phyloP scores from a whole-genome alignment of 805 yeast species.

The Candida corydali region DNA sequence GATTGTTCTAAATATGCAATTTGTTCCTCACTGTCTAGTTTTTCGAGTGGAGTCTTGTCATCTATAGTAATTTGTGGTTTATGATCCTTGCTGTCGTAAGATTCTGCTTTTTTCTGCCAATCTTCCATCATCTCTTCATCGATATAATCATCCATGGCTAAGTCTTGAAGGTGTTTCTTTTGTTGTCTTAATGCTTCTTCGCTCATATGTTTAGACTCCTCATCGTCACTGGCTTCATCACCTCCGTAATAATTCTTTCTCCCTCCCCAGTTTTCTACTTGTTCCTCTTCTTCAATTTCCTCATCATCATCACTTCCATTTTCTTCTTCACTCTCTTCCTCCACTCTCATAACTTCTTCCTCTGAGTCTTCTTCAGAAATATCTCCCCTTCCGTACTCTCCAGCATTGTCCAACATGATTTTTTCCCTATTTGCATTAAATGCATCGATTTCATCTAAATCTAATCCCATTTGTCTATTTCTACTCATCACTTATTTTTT shows the following conservation, averaged over 20 bases:
- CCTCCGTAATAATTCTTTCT: slow-evolving; percentile 52
- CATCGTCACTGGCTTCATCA: slow-evolving; percentile 70
- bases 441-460: slow-evolving; percentile 63
- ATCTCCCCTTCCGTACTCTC: slow-evolving; percentile 29
- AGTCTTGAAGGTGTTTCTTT: slow-evolving; percentile 64
- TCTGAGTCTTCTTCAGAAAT: slow-evolving; percentile 25
- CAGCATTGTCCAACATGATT: slow-evolving; percentile 54
- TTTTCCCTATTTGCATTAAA: slow-evolving; percentile 60
- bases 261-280: slow-evolving; percentile 43
- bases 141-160: slow-evolving; percentile 55
- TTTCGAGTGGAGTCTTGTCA: slow-evolving; percentile 30
- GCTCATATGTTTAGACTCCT: slow-evolving; percentile 71
- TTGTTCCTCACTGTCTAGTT: slow-evolving; percentile 51
- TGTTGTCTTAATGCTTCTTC: slow-evolving; percentile 86
- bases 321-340: slow-evolving; percentile 32
- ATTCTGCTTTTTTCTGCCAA: slow-evolving; percentile 61
- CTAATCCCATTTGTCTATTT: slow-evolving; percentile 10
- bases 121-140: slow-evolving; percentile 79
- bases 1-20: slow-evolving; percentile 50
- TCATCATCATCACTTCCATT: slow-evolving; percentile 26
- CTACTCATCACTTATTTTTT: slow-evolving; percentile 17
- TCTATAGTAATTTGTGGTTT: slow-evolving; percentile 28
- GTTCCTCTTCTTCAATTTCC: slow-evolving; percentile 23
- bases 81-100: slow-evolving; percentile 27
- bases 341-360: slow-evolving; percentile 50